These are phyloP conservation scores for Apocynum venetum DNA, from an alignment of 257 asterid genomes.

Conservation along the genomic window DNA sequence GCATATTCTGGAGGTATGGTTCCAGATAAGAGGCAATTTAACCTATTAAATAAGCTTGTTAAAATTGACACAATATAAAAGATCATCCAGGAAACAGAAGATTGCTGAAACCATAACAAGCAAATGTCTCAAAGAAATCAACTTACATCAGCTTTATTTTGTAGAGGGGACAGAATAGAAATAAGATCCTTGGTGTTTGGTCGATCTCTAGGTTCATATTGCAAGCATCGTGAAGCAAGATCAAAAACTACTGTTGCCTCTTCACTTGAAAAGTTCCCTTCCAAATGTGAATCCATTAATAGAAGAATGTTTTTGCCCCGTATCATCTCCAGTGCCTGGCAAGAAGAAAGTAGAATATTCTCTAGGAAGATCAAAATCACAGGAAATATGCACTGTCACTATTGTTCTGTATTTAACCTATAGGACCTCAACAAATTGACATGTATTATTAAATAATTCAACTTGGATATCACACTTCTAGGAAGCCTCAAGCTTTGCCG, in stretches of 20 bases:
- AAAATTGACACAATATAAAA: background rate
- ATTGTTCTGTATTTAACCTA: background rate
- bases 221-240: constrained; percentile 92
- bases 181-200: constrained; percentile 89
- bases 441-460: background rate
- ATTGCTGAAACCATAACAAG: constrained; percentile 2
- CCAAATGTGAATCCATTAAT: constrained; percentile 94
- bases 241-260: constrained; percentile 95
- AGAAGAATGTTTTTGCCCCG: constrained; percentile 89
- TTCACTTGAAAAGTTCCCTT: constrained; percentile 92
- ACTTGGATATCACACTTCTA: background rate
- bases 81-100: background rate
- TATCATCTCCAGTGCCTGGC: constrained; percentile 95
- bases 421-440: background rate
- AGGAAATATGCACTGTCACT: background rate
- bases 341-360: constrained; percentile 12
- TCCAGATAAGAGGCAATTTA: background rate
- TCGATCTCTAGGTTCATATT: constrained; percentile 95
- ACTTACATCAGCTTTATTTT: constrained; percentile 77
- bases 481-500: background rate
- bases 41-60: background rate
- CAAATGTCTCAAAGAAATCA: constrained; percentile 1
- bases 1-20: background rate
- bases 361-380: constrained; percentile 3
- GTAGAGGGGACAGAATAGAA: constrained; percentile 73